These are phyloP conservation scores for Rubus parviflorus DNA, from an alignment of 306 rosid species.

Conservation along the genomic window DNA sequence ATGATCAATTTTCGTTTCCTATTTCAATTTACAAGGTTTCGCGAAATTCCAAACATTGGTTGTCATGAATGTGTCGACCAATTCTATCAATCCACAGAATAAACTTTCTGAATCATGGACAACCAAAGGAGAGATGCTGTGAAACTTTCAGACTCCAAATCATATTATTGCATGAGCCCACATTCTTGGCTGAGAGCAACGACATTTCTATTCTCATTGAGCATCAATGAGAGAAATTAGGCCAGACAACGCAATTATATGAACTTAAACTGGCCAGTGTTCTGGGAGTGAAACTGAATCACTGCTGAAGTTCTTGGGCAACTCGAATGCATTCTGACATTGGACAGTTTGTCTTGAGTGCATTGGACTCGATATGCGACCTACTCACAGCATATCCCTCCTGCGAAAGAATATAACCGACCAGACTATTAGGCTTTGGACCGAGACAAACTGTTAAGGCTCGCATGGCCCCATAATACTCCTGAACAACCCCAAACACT, in stretches of 20 bases:
- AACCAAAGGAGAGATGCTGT: neutral
- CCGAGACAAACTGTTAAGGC: neutral
- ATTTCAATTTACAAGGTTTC: too few relatives aligned
- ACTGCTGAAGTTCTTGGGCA: constrained; percentile 56
- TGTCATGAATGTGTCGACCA: neutral
- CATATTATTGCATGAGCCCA: neutral
- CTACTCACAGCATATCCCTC: constrained; percentile 83
- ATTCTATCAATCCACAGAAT: neutral
- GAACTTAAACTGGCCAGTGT: neutral
- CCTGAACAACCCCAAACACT: neutral
- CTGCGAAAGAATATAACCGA: constrained; percentile 42
- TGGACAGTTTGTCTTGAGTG: constrained; percentile 86
- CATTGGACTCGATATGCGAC: constrained; percentile 80
- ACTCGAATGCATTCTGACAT: constrained; percentile 79
- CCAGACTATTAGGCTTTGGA: neutral
- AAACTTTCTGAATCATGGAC: neutral
- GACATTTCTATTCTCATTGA: neutral
- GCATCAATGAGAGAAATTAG: too few relatives aligned
- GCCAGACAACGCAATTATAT: neutral
- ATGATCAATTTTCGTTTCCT: too few relatives aligned
- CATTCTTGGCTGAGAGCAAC: neutral
- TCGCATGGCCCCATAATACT: neutral
- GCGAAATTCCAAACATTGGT: neutral
- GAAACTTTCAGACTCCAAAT: neutral
- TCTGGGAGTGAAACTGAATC: neutral